These are phyloP conservation scores for Hemerocallis citrina DNA, from an alignment of 106 monocot genomes.

Conservation along the genomic window DNA sequence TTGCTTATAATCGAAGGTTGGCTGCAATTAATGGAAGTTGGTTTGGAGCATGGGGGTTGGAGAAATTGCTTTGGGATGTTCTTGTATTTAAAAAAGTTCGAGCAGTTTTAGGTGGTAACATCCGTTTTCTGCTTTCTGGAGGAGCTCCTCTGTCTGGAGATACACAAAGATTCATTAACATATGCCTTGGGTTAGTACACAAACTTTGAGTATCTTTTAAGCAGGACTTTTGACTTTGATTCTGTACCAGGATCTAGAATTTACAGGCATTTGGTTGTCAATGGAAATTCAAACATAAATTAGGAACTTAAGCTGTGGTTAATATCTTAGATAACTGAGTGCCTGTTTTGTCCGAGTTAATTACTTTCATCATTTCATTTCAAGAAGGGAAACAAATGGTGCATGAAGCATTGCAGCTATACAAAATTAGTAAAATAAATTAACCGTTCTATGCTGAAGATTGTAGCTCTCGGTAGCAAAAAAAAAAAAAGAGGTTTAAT, in stretches of 20 bases:
- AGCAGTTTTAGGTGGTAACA: slow-evolving; percentile 77
- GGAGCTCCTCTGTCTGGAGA: slow-evolving; percentile 97
- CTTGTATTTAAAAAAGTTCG: slow-evolving; percentile 89
- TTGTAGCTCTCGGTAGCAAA: not conserved
- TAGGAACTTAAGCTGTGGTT: not conserved
- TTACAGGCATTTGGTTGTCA: not conserved
- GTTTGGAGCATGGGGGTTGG: slow-evolving; percentile 97
- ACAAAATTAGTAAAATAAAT: not conserved
- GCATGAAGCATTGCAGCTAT: not conserved
- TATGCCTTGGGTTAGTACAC: slow-evolving; percentile 86
- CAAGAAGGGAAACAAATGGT: not conserved
- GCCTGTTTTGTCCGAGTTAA: too few relatives aligned
- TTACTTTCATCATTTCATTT: not conserved
- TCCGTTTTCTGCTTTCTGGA: slow-evolving; percentile 90
- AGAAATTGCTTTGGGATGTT: slow-evolving; percentile 88
- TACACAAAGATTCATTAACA: slow-evolving; percentile 98
- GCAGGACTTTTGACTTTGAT: not conserved
- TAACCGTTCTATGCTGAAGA: not conserved
- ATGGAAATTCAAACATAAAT: slow-evolving; percentile 1
- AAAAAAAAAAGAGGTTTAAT: too few relatives aligned
- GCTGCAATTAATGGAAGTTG: slow-evolving; percentile 95
- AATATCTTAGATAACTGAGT: too few relatives aligned
- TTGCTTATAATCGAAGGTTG: slow-evolving; percentile 76
- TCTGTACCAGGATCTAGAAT: not conserved
- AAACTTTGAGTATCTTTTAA: not conserved